These are phyloP conservation scores for Emergomyces orientalis DNA, from an alignment of 2,329 filamentous ascomycete genomes.

Conservation along the genomic window DNA sequence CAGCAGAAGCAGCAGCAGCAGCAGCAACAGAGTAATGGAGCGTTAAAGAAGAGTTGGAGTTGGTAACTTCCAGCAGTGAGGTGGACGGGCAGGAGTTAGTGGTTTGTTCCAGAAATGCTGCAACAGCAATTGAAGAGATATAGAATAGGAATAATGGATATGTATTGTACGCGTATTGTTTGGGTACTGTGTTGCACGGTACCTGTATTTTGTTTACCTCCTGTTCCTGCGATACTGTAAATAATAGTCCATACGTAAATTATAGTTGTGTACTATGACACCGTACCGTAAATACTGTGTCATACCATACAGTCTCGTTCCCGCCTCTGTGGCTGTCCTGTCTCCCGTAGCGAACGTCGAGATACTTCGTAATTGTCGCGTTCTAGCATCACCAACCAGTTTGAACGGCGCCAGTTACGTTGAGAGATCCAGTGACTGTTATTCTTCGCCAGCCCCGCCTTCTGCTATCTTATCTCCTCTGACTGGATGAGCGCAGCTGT, in stretches of 20 bases:
- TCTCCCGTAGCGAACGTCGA: background rate
- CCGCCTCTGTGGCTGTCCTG: background rate
- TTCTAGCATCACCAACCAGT: background rate
- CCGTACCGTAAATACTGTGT: background rate
- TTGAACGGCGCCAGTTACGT: background rate
- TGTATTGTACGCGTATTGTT: too few species aligned
- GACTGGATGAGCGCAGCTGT: background rate
- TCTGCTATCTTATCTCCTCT: background rate
- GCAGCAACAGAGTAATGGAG: background rate
- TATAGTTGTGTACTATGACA: too few species aligned
- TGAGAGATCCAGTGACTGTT: constrained; percentile 10
- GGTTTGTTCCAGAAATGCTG: too few species aligned
- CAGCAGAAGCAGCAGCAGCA: background rate
- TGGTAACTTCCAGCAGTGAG: background rate
- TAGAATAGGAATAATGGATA: too few species aligned
- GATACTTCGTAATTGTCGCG: background rate
- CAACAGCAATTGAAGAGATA: too few species aligned
- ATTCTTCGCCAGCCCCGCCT: constrained; percentile 26
- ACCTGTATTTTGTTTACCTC: too few species aligned
- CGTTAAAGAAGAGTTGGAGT: background rate
- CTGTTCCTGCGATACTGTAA: too few species aligned
- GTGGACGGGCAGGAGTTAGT: background rate
- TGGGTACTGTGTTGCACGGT: too few species aligned
- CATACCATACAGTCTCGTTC: background rate
- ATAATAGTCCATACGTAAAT: too few species aligned